phyloP scores from a whole-genome alignment of 2,329 filamentous ascomycete species.

The Pezicula radicicola region DNA sequence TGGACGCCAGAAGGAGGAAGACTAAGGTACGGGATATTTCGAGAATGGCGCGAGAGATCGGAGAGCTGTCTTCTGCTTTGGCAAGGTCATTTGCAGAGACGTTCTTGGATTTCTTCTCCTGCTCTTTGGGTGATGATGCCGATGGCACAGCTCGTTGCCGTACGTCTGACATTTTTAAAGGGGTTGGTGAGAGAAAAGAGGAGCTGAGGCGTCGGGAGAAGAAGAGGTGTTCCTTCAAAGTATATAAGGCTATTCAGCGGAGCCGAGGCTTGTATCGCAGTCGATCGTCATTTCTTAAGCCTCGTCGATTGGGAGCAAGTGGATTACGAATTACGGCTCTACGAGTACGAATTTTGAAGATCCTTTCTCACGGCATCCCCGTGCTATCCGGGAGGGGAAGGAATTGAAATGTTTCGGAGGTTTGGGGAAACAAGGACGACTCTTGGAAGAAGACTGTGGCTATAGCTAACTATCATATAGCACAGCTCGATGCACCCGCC shows the following conservation, averaged over 20 bases:
- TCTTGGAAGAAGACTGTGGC: too few relatives aligned
- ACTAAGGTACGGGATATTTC: constrained; percentile 24
- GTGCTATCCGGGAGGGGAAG: too few relatives aligned
- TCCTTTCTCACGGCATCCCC: too few relatives aligned
- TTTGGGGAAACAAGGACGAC: too few relatives aligned
- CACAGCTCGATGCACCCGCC: not conserved
- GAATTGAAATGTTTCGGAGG: too few relatives aligned
- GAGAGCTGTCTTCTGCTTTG: constrained; percentile 21
- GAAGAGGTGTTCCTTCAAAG: not conserved
- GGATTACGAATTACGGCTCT: not conserved
- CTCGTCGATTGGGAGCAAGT: not conserved
- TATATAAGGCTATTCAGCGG: not conserved
- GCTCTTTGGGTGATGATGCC: not conserved
- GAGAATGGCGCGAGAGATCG: constrained; percentile 14
- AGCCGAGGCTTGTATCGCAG: not conserved
- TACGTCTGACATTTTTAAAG: constrained; percentile 12
- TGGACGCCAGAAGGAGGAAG: constrained; percentile 20
- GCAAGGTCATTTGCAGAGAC: constrained; percentile 7
- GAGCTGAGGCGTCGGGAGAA: not conserved
- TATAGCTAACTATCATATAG: too few relatives aligned
- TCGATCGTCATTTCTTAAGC: not conserved
- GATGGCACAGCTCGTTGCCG: constrained; percentile 8
- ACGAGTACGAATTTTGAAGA: not conserved
- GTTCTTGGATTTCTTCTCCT: not conserved
- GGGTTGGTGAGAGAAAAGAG: not conserved